phyloP scores from a whole-genome alignment of 2,329 filamentous ascomycete species.

The Lecanicillium sp. region DNA sequence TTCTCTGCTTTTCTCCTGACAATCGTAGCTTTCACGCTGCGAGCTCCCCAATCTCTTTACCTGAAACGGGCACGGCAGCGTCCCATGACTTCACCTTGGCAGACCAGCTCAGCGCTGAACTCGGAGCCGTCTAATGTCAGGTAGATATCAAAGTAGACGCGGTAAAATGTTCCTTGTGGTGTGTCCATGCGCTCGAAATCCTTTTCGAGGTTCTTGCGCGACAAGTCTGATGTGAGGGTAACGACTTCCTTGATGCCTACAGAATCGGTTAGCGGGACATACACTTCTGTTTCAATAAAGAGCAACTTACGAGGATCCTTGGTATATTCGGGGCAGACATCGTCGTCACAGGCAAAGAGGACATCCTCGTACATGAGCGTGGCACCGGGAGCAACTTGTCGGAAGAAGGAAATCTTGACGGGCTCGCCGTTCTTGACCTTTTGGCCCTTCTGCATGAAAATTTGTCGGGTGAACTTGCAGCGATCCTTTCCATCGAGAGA shows the following conservation, averaged over 20 bases:
- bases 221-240: constrained; percentile 92
- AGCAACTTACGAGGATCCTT: constrained; percentile 89
- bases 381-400: constrained; percentile 92
- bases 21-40: not conserved
- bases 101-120: constrained; percentile 97
- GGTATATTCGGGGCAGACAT: constrained; percentile 96
- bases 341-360: constrained; percentile 93
- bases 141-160: constrained; percentile 73
- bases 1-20: not conserved
- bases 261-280: constrained; percentile 18
- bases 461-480: constrained; percentile 97
- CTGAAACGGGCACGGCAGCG: constrained; percentile 86
- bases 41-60: constrained; percentile 24
- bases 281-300: not conserved
- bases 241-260: constrained; percentile 98
- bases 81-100: constrained; percentile 98
- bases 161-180: constrained; percentile 91
- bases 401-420: constrained; percentile 97
- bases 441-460: constrained; percentile 97
- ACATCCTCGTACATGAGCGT: constrained; percentile 99
- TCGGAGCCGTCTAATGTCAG: constrained; percentile 94
- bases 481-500: constrained; percentile 94
- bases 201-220: constrained; percentile 96
- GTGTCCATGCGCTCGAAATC: constrained; percentile 99
- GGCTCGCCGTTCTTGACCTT: constrained; percentile 98